Base-by-base conservation (phyloP, 306 rosid genomes). In the Cucurbita argyrosperma region DNA sequence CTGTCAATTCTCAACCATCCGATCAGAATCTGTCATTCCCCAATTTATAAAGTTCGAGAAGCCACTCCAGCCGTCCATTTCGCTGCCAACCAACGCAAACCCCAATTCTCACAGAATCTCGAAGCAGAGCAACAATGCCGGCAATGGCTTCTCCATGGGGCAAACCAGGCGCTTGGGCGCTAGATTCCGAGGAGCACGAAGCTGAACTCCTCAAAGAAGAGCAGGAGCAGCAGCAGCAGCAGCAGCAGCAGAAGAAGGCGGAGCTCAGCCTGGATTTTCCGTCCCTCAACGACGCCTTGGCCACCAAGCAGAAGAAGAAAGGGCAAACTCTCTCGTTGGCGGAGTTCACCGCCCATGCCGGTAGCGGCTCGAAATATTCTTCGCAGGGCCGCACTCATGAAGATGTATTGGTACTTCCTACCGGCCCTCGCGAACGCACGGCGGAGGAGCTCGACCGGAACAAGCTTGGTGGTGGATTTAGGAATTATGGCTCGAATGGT, bases 141-240 rank as follows among this genome's bases (percentile, higher is more conserved):
- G 97, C 98, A 79, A 86, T 92, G 7, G 84, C 82, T 50, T 84
- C 96, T 84, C 86, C 92, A 1, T 93, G 98, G 98, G 78, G 89
- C 16, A 93, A 93, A 42, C 94, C 98, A 26, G 94, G 97, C 10
- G 96, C 97, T 3, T 93, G 98, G 98, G 98, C 98, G 3, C 85
- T 90, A 5, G 98, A 87, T 18, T 57, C 97, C 5, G 97, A 93
- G 53, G 84, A 86, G 70, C 81, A 93, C 53, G 98, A 93, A 26
- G 90, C 80, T 14, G 89, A 90, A 54, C 92, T 93, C 52, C 68
- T 74, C 3, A 15, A 56, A 43, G 67, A 43, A 38, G n/a, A 42
- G 50, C 37, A 50, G 10, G 8, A 9, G 19, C 6, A 38, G 54
- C 54, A 40, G 16, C 15, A 54, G 54, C 54, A 40, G 16, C 15